Evolutionary conservation across 1,139 yeast species (phyloP).

Genomic region (Candida mesenterica): DNA sequence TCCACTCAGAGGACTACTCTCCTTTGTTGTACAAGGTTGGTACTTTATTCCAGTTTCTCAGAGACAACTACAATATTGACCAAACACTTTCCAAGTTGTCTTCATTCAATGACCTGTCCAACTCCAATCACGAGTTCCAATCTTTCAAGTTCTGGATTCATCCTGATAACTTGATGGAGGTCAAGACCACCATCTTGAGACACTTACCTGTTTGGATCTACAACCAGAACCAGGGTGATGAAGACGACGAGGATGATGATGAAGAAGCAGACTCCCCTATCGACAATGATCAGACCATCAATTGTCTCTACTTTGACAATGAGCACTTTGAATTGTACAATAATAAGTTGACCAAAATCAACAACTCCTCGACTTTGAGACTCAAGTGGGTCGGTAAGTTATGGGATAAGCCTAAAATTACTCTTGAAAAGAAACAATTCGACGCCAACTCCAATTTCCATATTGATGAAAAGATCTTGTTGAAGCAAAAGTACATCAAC

Average conservation of each 20-base stretch:
- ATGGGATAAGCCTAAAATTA: slow-evolving; percentile 70
- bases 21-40: slow-evolving; percentile 86
- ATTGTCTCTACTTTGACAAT: slow-evolving; percentile 87
- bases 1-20: slow-evolving; percentile 92
- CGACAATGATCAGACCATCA: slow-evolving; percentile 71
- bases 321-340: slow-evolving; percentile 81
- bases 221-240: slow-evolving; percentile 37
- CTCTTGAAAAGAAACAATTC: slow-evolving; percentile 77
- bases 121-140: slow-evolving; percentile 59
- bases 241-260: slow-evolving; percentile 26
- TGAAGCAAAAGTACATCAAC: slow-evolving; percentile 78
- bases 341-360: slow-evolving; percentile 69
- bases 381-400: slow-evolving; percentile 90
- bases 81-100: slow-evolving; percentile 42
- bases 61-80: slow-evolving; percentile 58
- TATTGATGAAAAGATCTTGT: slow-evolving; percentile 56
- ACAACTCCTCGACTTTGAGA: slow-evolving; percentile 73
- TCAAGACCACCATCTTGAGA: slow-evolving; percentile 87
- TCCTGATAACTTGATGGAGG: slow-evolving; percentile 95
- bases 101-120: slow-evolving; percentile 48
- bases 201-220: slow-evolving; percentile 91
- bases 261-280: slow-evolving; percentile 23
- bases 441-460: slow-evolving; percentile 52
- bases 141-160: slow-evolving; percentile 94
- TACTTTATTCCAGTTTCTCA: slow-evolving; percentile 72